Evolutionary conservation across 768 basidiomycete species (phyloP).

Genomic region (Amanita thiersii): DNA sequence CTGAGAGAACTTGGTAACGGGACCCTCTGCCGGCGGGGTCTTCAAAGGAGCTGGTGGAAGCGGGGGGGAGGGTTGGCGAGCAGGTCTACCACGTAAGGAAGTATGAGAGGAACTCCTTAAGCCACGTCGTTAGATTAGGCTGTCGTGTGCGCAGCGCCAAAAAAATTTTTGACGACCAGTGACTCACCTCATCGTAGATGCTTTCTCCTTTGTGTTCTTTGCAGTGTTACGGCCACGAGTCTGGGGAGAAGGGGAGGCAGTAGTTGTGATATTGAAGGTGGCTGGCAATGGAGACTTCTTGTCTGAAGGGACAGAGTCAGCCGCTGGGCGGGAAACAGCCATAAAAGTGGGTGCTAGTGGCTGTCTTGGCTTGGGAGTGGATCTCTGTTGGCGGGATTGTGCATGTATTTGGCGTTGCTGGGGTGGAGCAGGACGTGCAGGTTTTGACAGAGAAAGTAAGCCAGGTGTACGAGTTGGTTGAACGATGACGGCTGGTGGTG

Average conservation of each 20-base stretch:
- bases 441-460: constrained; percentile 8
- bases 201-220: constrained; percentile 23
- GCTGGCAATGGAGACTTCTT: constrained; percentile 16
- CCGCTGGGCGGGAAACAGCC: not conserved
- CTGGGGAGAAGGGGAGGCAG: constrained; percentile 23
- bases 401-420: constrained; percentile 8
- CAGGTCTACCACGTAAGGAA: constrained; percentile 34
- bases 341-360: not conserved
- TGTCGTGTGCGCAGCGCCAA: constrained; percentile 1
- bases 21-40: constrained; percentile 65
- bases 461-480: constrained; percentile 9
- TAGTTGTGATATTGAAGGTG: constrained; percentile 15
- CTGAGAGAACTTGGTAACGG: constrained; percentile 26
- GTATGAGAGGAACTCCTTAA: constrained; percentile 39
- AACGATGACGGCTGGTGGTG: constrained; percentile 6
- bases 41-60: constrained; percentile 18
- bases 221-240: constrained; percentile 20
- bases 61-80: constrained; percentile 59
- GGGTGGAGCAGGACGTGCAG: constrained; percentile 1
- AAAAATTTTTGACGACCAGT: not conserved
- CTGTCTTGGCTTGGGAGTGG: constrained; percentile 5
- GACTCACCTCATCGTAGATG: constrained; percentile 5
- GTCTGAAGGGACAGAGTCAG: constrained; percentile 16
- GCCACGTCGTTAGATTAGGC: constrained; percentile 4
- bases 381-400: constrained; percentile 3